Evolutionary conservation across 2,329 filamentous ascomycete genomes (phyloP), one percentile per base, ranked within the genome.

Genomic region (Botrytis cinerea): DNA sequence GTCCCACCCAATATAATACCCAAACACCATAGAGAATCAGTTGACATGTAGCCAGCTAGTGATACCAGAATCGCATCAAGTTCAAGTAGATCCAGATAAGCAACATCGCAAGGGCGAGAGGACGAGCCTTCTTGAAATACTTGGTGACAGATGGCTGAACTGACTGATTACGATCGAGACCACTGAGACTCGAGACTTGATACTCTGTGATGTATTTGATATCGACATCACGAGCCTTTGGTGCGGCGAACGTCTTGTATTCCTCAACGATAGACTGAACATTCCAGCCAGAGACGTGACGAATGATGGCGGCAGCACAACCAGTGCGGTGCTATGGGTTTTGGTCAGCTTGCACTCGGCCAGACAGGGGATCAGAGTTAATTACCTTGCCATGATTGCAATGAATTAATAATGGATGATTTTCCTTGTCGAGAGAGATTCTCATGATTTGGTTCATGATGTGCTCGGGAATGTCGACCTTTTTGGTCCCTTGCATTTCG

Each of bases 401-500:
- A 82, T 98, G 95, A 64, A 98, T 88, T 57, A 97, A 86, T 18
- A 98, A 83, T 0, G 95, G 95, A 77, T 96, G 90, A 75, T 97
- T 94, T 48, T 86, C 83, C 67, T 87, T 87, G 79, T 97, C 88
- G 71, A 95, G 85, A 59, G 95, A 87, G 60, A 95, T 84, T 20
- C 88, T 85, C 38, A 97, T 86, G 63, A 95, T 93, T 12, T 88
- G 84, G 75, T 87, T 86, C 87, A 97, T 93, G 40, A 90, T 89
- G 62, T 85, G 82, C 12, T 89, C 80, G 0, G 92, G 88, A 51
- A 93, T 93, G 14, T 87, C 86, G 72, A 91, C 86, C 78, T 95
- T 94, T 82, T 98, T 97, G 77, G 97, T 97, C n/a, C 94, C 92
- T 75, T 91, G 89, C 85, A 98, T 92, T 77, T 91, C 88, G 79